Base-by-base conservation (phyloP, 345 rosid genomes). In the Dipteronia sinensis region DNA sequence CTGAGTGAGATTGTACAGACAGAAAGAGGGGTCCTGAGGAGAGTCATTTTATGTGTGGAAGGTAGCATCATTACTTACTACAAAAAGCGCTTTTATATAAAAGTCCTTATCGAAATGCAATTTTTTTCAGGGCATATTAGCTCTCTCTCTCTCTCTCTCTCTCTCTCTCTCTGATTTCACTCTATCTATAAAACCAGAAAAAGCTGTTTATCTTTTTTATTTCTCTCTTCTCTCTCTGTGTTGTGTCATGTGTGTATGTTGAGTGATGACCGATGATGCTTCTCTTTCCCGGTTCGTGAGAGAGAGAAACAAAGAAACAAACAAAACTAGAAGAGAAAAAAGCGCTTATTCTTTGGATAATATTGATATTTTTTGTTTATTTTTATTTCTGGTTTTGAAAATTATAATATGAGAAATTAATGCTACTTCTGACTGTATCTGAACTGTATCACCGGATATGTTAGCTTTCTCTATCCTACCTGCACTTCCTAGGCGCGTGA, bases 101-200 rank as follows among this genome's bases (percentile, higher is more conserved):
- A 46, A 68, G 87, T 85, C 86, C 87, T 83, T 75, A 74, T 76
- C 86, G 67, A 53, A 56, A 80, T 68, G 80, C 86, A 82, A 67
- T 4, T 9, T 9, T 74, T 69, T 65, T 78, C 53, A 73, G 65
- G 79, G 69, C 78, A 29, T 27, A 27, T 27, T 29, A 68, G 67
- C 20, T 68, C 17, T 19, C 19, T 63, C 44, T 64, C 65, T 69
- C 20, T 69, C 62, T 61, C 27, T 71, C 61, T 44, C 31, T 70
- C 63, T 51, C 66, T 53, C 8, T 27, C 55, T 69, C n/a, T 69
- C 9, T 58, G 58, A 38, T 58, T 59, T 56, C 67, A 15, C 69
- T 6, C 56, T 9, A 55, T 71, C 74, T 72, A 1, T 46, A 64
- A 74, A 62, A 67, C 77, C 64, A 59, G 40, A 51, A 71, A 74